phyloP scores from a whole-genome alignment of 345 rosid genomes.

The Camelina neglecta region DNA sequence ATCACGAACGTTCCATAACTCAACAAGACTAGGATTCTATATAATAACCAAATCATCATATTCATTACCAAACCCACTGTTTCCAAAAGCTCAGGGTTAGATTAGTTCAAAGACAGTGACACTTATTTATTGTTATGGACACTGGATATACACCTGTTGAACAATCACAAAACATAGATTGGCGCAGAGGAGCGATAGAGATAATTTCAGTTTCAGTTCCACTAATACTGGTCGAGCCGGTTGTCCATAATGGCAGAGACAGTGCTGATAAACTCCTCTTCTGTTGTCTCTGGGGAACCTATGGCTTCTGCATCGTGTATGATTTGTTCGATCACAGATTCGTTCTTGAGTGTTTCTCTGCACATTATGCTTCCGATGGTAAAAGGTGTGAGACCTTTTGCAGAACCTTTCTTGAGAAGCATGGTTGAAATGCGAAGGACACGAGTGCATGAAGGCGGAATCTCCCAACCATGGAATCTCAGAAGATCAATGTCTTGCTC shows the following conservation, averaged over 20 bases:
- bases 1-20: background rate
- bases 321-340: conserved; percentile 73
- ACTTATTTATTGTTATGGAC: conserved; percentile 31
- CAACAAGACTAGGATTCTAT: background rate
- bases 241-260: conserved; percentile 65
- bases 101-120: conserved; percentile 37
- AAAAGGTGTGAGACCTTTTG: conserved; percentile 72
- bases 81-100: conserved; percentile 21
- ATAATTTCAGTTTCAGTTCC: conserved; percentile 1
- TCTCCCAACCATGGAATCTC: conserved; percentile 75
- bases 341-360: conserved; percentile 59
- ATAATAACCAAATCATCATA: conserved; percentile 15
- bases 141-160: conserved; percentile 13
- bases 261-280: conserved; percentile 57
- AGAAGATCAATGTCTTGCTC: conserved; percentile 71
- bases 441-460: conserved; percentile 55
- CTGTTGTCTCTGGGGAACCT: conserved; percentile 56
- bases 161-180: conserved; percentile 18
- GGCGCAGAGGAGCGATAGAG: background rate
- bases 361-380: conserved; percentile 81
- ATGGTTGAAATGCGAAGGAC: conserved; percentile 68
- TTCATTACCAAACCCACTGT: conserved; percentile 23
- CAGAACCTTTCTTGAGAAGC: conserved; percentile 83
- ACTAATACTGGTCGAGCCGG: conserved; percentile 48
- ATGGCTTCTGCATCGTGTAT: conserved; percentile 62